Conservation (phyloP, 2,329 filamentous ascomycete species). For the Alternaria conjuncta region DNA sequence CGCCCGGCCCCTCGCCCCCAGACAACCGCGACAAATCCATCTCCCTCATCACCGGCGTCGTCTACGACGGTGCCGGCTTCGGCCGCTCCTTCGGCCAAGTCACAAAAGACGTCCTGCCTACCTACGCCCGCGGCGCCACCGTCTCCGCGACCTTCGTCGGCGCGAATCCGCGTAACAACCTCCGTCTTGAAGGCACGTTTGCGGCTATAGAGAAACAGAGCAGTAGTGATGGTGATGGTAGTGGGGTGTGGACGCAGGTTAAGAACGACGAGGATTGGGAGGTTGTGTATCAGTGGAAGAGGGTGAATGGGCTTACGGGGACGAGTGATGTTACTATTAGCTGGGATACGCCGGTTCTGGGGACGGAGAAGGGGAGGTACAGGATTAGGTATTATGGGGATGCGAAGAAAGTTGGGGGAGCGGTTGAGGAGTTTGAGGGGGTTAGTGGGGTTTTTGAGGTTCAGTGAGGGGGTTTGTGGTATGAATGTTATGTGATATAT, state of each 20-base stretch:
- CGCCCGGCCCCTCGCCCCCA: conserved; percentile 70
- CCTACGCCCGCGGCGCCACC: conserved; percentile 66
- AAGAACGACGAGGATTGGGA: conserved; percentile 83
- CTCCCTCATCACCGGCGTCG: conserved; percentile 79
- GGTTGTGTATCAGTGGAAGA: conserved; percentile 79
- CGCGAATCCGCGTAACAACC: conserved; percentile 88
- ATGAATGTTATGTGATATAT: neutral
- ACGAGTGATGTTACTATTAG: conserved; percentile 78
- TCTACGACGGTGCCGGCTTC: conserved; percentile 71
- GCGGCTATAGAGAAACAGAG: conserved; percentile 73
- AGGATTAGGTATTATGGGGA: conserved; percentile 85
- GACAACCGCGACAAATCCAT: conserved; percentile 79
- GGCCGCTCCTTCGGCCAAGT: conserved; percentile 76
- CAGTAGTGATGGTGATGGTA: conserved; percentile 44
- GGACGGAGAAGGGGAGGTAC: conserved; percentile 67
- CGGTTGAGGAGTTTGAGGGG: conserved; percentile 65
- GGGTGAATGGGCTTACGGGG: conserved; percentile 71
- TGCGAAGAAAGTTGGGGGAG: conserved; percentile 69
- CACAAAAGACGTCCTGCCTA: conserved; percentile 59
- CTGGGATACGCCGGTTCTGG: conserved; percentile 73
- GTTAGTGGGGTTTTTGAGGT: neutral
- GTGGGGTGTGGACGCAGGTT: conserved; percentile 68
- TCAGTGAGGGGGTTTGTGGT: neutral
- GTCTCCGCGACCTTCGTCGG: conserved; percentile 77
- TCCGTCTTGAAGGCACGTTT: conserved; percentile 78